Base-by-base conservation (phyloP, 208 protist genomes). In the Endotrypanum monterogeii region DNA sequence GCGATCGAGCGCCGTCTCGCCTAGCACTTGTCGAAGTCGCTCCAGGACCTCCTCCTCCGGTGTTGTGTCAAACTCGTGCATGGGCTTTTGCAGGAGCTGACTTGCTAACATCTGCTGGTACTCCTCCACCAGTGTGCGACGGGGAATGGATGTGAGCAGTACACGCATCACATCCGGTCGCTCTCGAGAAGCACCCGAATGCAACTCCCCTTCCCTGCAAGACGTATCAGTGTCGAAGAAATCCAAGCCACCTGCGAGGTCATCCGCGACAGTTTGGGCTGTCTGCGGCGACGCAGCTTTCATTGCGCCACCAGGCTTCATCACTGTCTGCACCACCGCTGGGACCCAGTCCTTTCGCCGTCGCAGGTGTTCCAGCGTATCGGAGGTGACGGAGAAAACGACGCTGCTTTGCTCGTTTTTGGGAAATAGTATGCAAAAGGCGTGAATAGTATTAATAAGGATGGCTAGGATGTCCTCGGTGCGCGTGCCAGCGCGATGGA, bases 391-490 rank as follows among this genome's bases (percentile, higher is more conserved):
- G 23, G 83, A 78, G 37, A 94, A 89, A 62, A 95, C 85, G 32
- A 89, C 84, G 8, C 84, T 77, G 73, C 84, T 84, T 65, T 94
- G 91, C 73, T 97, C 92, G 73, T 91, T 95, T 28, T 86, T 84
- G 0, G 87, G 83, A 52, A 95, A 71, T 14, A 95, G 74, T 4
- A 94, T 85, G 78, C 85, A 93, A 23, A 97, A 85, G 28, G 89
- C 86, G 82, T 93, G 79, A 46, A 97, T 89, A 6, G 90, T 88
- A 48, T 89, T 89, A 67, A 87, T 86, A 23, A 97, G 83, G 73
- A 95, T 92, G 39, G 82, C 85, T 25, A 97, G 74, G 62, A 97
- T 94, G 72, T 95, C 90, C 72, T 97, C 90, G 9, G 93, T 97
- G 54, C 89, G 83, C 6, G 91, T 94, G 28, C 93, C 93, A 14